Conservation (phyloP, 345 rosid genomes). For the Camelina laxa region DNA sequence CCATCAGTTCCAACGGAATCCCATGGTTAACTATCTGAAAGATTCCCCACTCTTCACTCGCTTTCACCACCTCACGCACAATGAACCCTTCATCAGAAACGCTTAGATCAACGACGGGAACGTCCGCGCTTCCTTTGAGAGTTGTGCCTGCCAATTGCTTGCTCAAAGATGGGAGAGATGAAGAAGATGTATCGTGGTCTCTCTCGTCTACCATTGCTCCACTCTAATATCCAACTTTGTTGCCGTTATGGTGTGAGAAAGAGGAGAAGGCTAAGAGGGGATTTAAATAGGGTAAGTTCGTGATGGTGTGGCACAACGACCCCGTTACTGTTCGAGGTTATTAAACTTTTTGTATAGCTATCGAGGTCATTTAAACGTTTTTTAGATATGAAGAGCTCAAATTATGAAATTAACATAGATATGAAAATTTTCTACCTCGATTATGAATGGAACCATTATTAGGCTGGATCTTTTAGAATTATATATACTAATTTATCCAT, state of each 20-base stretch:
- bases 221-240: background rate
- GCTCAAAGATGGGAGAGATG: background rate
- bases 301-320: background rate
- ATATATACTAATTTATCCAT: background rate
- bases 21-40: constrained; percentile 52
- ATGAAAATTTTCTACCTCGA: too few relatives aligned
- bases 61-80: constrained; percentile 42
- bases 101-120: constrained; percentile 48
- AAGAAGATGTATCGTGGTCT: background rate
- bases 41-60: constrained; percentile 49
- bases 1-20: constrained; percentile 45
- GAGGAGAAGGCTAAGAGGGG: background rate
- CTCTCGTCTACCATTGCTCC: background rate
- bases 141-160: background rate
- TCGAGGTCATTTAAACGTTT: too few relatives aligned
- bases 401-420: background rate
- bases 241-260: background rate
- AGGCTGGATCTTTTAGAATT: background rate
- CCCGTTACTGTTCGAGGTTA: background rate
- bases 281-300: background rate
- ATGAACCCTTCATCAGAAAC: constrained; percentile 35
- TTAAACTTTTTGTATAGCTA: background rate
- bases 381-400: background rate
- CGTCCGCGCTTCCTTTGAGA: background rate
- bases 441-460: background rate